Evolutionary conservation across 306 rosid genomes (phyloP).

Genomic region (Senna siamea): DNA sequence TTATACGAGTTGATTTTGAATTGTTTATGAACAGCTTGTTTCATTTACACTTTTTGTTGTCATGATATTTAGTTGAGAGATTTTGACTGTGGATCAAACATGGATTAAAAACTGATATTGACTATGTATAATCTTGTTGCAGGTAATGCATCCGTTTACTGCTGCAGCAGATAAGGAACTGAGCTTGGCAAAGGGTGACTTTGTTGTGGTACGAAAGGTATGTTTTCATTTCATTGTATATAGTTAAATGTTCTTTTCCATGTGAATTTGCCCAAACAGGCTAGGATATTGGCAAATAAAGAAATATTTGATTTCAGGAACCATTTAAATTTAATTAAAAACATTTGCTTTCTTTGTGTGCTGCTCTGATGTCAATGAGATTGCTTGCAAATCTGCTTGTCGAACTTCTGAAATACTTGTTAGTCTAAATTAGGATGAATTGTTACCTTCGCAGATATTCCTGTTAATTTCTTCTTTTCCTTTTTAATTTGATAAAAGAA

Average conservation of each 20-base stretch:
- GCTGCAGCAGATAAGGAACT: conserved; percentile 87
- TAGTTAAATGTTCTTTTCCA: conserved; percentile 21
- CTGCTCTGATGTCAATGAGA: conserved; percentile 9
- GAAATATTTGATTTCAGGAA: background rate
- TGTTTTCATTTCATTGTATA: conserved; percentile 34
- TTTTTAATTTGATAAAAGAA: background rate
- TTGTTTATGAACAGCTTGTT: too few relatives aligned
- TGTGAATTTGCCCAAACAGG: conserved; percentile 14
- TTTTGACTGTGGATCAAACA: background rate
- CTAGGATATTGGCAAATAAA: background rate
- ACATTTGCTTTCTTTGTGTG: conserved; percentile 4
- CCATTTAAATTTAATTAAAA: conserved; percentile 1
- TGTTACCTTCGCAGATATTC: background rate
- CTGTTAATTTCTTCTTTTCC: background rate
- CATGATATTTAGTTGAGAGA: too few relatives aligned
- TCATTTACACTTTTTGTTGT: too few relatives aligned
- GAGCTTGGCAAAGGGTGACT: conserved; percentile 88
- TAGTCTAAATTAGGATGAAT: background rate
- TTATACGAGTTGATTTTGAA: too few relatives aligned
- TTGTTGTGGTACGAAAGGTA: conserved; percentile 90
- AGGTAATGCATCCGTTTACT: conserved; percentile 78
- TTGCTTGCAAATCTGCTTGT: conserved; percentile 2
- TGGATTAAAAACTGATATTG: background rate
- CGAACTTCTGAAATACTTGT: conserved; percentile 13
- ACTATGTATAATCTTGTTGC: conserved; percentile 34